phyloP scores from a whole-genome alignment of 2,329 filamentous ascomycete genomes.

The Taxawa tesnikishii region DNA sequence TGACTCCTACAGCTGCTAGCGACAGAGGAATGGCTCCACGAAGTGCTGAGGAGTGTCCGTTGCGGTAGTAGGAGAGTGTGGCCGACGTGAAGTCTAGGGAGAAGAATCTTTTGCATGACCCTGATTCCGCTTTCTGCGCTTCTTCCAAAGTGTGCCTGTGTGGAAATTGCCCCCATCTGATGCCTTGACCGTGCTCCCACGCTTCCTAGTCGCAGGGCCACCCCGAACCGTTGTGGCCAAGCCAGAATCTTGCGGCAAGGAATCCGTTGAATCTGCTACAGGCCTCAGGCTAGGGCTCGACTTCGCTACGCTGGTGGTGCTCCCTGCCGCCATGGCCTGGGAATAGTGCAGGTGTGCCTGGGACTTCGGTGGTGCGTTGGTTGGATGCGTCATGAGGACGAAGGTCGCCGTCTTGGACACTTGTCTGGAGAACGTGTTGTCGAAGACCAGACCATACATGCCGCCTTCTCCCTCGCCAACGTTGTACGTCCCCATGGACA shows the following conservation, averaged over 20 bases:
- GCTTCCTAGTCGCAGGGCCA: neutral
- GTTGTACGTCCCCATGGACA: constrained; percentile 80
- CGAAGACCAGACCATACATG: constrained; percentile 93
- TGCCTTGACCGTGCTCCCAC: neutral
- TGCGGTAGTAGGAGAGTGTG: constrained; percentile 93
- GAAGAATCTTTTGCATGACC: constrained; percentile 88
- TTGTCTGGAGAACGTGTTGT: constrained; percentile 97
- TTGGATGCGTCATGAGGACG: constrained; percentile 87
- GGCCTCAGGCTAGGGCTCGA: constrained; percentile 29
- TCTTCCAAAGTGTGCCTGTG: constrained; percentile 76
- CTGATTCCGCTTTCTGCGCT: constrained; percentile 84
- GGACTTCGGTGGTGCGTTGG: constrained; percentile 63
- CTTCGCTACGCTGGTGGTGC: constrained; percentile 22
- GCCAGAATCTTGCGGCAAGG: constrained; percentile 27
- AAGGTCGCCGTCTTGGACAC: constrained; percentile 91
- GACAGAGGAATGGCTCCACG: constrained; percentile 87
- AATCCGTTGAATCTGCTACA: constrained; percentile 37
- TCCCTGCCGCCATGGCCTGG: constrained; percentile 40
- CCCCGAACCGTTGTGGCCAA: constrained; percentile 10
- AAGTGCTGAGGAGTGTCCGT: constrained; percentile 81
- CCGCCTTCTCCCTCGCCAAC: constrained; percentile 63
- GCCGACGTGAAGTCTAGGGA: constrained; percentile 90
- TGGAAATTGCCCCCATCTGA: constrained; percentile 48
- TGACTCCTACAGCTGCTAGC: constrained; percentile 79
- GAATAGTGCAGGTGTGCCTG: constrained; percentile 54